Base-by-base conservation (phyloP, 2,329 filamentous ascomycete genomes). In the Fusarium sterilihyphosum region DNA sequence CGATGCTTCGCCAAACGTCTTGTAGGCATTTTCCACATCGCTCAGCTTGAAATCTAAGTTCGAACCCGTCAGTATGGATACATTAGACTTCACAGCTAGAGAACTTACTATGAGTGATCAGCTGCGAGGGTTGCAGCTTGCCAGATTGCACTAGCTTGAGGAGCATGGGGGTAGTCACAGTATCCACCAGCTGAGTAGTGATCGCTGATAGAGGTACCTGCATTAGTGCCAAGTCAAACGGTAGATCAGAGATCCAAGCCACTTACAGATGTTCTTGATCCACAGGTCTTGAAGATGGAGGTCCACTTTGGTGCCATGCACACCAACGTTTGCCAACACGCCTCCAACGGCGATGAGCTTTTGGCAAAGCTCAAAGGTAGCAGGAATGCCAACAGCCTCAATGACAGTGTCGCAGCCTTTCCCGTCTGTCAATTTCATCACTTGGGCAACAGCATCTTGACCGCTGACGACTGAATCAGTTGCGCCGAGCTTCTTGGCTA, bases 341-440 rank as follows among this genome's bases (percentile, higher is more conserved):
- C 88, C 89, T 3, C 88, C 88, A 0, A 85, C 81, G 0, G 86
- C 88, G 16, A 91, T 83, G 31, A 91, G 75, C 13, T 85, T 81
- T 78, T 91, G 88, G 60, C 85, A 87, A 47, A 89, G 79, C 22
- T 86, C 82, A 75, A 90, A 89, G 0, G 86, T 89, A 0, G 82
- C 82, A 0, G 87, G 86, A 14, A 88, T 81, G 3, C 88, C 88
- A 4, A 90, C 89, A 1, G 87, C 88, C 77, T 90, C 89, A 57
- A 90, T 88, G 2, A 91, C 88, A 1, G 86, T 82, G 66, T 91
- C 88, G 71, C 87, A 89, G 0, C 88, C 88, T 60, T 85, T 82
- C 4, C 84, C 85, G n/a, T 85, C 84, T 0, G 87, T 89, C 59
- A 88, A 70, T 1, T 78, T 79, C 73, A 82, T 82, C 5, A 89